These are phyloP conservation scores for Endogone sp. DNA, from an alignment of 192 early-diverging fungal species.

Conservation along the genomic window DNA sequence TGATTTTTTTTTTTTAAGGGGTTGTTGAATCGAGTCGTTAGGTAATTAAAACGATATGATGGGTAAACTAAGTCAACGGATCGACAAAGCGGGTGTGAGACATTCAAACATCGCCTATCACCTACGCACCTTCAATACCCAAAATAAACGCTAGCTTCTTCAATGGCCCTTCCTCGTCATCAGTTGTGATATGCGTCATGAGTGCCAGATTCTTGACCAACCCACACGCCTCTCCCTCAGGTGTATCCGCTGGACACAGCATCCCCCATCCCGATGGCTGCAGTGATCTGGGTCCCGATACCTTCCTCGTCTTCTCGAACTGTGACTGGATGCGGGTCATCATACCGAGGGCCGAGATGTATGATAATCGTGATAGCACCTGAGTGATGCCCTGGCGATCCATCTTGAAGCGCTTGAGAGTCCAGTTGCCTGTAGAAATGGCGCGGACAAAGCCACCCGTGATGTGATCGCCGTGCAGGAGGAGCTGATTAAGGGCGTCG, in stretches of 20 bases:
- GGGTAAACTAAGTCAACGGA: no score
- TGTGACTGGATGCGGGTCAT: conserved; percentile 95
- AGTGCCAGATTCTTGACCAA: conserved; percentile 96
- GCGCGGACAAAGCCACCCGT: conserved; percentile 88
- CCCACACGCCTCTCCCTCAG: conserved; percentile 98
- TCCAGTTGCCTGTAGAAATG: conserved; percentile 98
- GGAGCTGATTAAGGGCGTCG: conserved; percentile 77
- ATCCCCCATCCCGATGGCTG: conserved; percentile 99
- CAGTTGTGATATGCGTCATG: conserved; percentile 98
- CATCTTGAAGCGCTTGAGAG: conserved; percentile 99
- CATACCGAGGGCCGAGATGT: conserved; percentile 95
- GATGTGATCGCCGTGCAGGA: conserved; percentile 76
- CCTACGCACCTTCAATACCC: conserved; percentile 68
- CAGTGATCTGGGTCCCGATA: conserved; percentile 91
- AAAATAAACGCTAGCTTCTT: conserved; percentile 75
- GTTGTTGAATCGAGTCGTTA: no score
- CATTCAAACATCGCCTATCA: not conserved
- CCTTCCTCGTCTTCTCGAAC: conserved; percentile 98
- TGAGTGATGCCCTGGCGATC: conserved; percentile 97
- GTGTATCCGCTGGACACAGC: conserved; percentile 95
- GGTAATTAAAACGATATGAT: not conserved
- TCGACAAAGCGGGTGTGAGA: not conserved
- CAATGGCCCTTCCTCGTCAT: conserved; percentile 82
- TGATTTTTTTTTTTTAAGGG: no score
- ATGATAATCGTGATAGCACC: conserved; percentile 87